These are phyloP conservation scores for Pichia pseudocactophila DNA, from an alignment of 805 yeast species.

Conservation along the genomic window DNA sequence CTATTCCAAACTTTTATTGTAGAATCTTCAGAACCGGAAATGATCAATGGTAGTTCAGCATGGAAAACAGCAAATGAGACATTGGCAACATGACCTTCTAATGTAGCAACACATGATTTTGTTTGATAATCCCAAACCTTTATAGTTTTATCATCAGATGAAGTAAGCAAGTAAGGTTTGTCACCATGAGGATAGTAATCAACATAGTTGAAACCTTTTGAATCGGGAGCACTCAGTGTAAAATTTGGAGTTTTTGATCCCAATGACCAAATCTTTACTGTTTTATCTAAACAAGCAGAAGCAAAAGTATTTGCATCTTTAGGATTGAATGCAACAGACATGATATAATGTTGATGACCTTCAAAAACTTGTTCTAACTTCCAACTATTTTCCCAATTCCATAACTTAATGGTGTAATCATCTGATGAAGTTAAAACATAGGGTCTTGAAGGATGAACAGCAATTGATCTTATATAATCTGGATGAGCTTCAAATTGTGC, in stretches of 20 bases:
- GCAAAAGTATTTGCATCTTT: slow-evolving; percentile 98
- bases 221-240: slow-evolving; percentile 83
- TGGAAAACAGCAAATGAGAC: slow-evolving; percentile 97
- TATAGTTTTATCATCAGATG: slow-evolving; percentile 84
- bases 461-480: slow-evolving; percentile 87
- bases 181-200: slow-evolving; percentile 97
- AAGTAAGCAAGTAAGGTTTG: slow-evolving; percentile 88
- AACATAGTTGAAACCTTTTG: slow-evolving; percentile 91
- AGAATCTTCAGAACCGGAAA: slow-evolving; percentile 96
- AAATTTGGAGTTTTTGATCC: slow-evolving; percentile 84
- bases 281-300: slow-evolving; percentile 90
- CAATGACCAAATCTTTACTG: slow-evolving; percentile 94
- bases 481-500: slow-evolving; percentile 97
- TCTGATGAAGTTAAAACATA: slow-evolving; percentile 83
- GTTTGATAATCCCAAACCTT: slow-evolving; percentile 97
- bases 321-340: slow-evolving; percentile 93
- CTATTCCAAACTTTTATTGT: slow-evolving; percentile 93
- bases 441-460: slow-evolving; percentile 92
- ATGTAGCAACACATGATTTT: slow-evolving; percentile 86
- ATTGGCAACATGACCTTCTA: slow-evolving; percentile 89
- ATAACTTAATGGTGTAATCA: slow-evolving; percentile 82
- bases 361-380: slow-evolving; percentile 80
- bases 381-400: slow-evolving; percentile 99
- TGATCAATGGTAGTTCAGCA: slow-evolving; percentile 89
- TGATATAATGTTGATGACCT: slow-evolving; percentile 93